A percentile compares a stretch with the other conserved stretches of the same genome.
Conservation (phyloP, 176 grass and related monocot genomes). For the Zea luxurians region DNA sequence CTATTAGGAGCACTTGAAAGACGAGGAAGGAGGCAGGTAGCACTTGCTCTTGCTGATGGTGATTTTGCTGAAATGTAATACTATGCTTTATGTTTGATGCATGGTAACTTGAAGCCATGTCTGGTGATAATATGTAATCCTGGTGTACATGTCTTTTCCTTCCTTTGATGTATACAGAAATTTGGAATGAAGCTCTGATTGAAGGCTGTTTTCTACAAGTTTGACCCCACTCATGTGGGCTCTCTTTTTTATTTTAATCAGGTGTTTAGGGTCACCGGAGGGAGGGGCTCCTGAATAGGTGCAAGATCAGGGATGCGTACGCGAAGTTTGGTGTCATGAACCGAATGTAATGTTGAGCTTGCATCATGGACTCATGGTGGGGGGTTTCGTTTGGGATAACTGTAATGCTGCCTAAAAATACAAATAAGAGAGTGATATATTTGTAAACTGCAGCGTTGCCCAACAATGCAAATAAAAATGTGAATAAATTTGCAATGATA, state of each 20-base stretch:
- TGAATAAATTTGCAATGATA: too few relatives aligned
- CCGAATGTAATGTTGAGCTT: neutral
- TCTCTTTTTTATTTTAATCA: neutral
- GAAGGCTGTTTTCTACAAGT: neutral
- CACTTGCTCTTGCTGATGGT: conserved; percentile 30
- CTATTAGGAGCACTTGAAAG: conserved; percentile 19
- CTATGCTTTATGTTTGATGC: conserved; percentile 39
- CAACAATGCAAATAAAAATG: too few relatives aligned
- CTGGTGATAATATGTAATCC: conserved; percentile 25
- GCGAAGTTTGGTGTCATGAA: neutral
- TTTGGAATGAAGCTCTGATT: conserved; percentile 13
- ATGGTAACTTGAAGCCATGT: too few relatives aligned
- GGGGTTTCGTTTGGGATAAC: neutral
- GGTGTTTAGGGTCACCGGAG: too few relatives aligned
- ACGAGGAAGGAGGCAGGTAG: neutral
- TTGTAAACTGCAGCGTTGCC: neutral
- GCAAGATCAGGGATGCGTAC: too few relatives aligned
- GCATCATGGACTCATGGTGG: neutral
- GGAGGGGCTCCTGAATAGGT: too few relatives aligned
- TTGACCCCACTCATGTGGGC: too few relatives aligned
- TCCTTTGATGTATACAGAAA: conserved; percentile 36
- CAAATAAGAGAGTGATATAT: neutral
- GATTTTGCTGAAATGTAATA: conserved; percentile 49
- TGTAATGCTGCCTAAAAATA: neutral
- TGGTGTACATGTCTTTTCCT: conserved; percentile 34